Percentiles rank a stretch among this genome's conserved stretches.
Conservation (phyloP, 805 yeast species). For the Sugiyamaella valdiviana region DNA sequence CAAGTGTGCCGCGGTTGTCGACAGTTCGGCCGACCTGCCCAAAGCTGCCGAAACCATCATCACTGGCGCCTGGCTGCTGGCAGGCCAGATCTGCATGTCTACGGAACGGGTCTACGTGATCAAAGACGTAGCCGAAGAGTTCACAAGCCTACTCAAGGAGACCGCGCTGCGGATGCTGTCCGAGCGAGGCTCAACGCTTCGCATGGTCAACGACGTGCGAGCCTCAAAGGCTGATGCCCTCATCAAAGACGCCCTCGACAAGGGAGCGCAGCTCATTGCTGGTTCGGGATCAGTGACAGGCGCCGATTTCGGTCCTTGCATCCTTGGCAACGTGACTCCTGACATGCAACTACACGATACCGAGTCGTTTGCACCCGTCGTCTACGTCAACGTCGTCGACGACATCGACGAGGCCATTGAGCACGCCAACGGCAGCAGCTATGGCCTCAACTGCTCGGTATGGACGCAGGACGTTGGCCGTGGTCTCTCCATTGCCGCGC, state of each 20-base stretch:
- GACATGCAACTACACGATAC: conserved; percentile 60
- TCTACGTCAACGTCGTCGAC: conserved; percentile 59
- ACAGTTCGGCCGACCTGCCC: conserved; percentile 61
- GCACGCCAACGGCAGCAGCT: conserved; percentile 61
- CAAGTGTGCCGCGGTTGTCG: conserved; percentile 73
- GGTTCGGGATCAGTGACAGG: conserved; percentile 63
- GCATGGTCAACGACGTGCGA: conserved; percentile 4
- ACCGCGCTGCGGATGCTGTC: conserved; percentile 4
- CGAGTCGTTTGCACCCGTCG: conserved; percentile 79
- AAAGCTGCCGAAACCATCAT: conserved; percentile 54
- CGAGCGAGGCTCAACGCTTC: not conserved
- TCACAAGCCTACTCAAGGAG: conserved; percentile 43
- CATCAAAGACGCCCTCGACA: conserved; percentile 56
- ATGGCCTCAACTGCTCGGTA: conserved; percentile 76
- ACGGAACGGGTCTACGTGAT: conserved; percentile 76
- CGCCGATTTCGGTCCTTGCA: conserved; percentile 38
- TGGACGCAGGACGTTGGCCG: conserved; percentile 60
- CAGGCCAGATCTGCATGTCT: conserved; percentile 85
- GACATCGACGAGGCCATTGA: conserved; percentile 60
- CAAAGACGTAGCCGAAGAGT: conserved; percentile 58
- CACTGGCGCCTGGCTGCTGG: conserved; percentile 66
- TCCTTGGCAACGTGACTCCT: conserved; percentile 58
- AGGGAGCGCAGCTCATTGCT: conserved; percentile 60
- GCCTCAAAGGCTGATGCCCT: conserved; percentile 18
- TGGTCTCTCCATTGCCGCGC: conserved; percentile 59